Conservation (phyloP, 129 eudicot genomes). For the Kitagawia praeruptora region DNA sequence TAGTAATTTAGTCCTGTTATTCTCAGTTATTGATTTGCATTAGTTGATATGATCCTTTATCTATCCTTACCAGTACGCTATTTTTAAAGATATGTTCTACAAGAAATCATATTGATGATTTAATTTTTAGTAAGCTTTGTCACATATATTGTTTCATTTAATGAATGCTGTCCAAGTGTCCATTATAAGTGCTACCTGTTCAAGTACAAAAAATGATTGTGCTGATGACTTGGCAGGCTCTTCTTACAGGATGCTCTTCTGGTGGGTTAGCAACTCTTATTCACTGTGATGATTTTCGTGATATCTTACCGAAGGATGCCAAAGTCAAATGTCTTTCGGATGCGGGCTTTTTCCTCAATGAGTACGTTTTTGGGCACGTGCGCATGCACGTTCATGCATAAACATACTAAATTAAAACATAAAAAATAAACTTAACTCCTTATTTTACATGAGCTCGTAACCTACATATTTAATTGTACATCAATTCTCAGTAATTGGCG, state of each 20-base stretch:
- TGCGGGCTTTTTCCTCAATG: constrained; percentile 84
- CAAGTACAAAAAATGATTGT: constrained; percentile 5
- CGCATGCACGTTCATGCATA: too few species aligned
- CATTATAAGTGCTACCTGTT: background rate
- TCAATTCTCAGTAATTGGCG: too few species aligned
- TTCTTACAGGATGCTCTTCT: constrained; percentile 94
- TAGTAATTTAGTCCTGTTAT: background rate
- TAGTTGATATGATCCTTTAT: background rate
- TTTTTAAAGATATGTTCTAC: background rate
- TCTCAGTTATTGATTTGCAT: background rate
- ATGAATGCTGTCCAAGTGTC: background rate
- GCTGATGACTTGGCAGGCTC: constrained; percentile 57
- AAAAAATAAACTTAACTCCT: too few species aligned
- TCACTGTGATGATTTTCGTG: constrained; percentile 73
- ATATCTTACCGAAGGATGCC: constrained; percentile 52
- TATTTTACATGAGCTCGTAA: too few species aligned
- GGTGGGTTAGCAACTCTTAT: constrained; percentile 87
- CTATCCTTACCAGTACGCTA: background rate
- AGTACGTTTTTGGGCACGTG: constrained; percentile 47
- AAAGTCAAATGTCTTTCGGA: constrained; percentile 79
- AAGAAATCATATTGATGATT: background rate
- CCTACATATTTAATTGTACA: too few species aligned
- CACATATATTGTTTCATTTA: background rate
- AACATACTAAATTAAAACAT: too few species aligned
- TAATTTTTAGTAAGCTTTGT: background rate